Conservation (phyloP, 2,329 filamentous ascomycete genomes). For the Aspergillus arachidicola region DNA sequence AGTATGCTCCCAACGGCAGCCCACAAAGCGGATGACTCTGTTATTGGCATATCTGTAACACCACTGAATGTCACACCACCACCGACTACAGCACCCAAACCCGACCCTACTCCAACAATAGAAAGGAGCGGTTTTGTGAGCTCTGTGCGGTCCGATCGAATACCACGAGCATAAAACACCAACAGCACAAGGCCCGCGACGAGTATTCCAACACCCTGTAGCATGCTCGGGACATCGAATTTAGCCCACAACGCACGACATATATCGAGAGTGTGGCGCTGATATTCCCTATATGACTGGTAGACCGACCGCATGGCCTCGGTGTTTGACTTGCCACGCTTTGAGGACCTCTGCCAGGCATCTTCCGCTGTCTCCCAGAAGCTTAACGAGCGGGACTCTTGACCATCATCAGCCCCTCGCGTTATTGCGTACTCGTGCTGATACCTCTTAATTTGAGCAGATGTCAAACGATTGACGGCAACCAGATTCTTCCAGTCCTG, state of each 20-base stretch:
- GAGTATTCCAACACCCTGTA: slow-evolving; percentile 74
- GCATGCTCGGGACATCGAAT: slow-evolving; percentile 87
- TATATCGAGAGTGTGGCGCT: slow-evolving; percentile 73
- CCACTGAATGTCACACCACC: slow-evolving; percentile 23
- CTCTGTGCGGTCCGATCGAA: slow-evolving; percentile 56
- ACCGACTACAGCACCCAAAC: slow-evolving; percentile 43
- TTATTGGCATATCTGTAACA: slow-evolving; percentile 30
- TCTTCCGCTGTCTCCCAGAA: slow-evolving; percentile 65
- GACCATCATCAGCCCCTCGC: slow-evolving; percentile 66
- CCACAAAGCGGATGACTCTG: slow-evolving; percentile 42
- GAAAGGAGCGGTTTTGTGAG: slow-evolving; percentile 57
- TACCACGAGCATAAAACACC: slow-evolving; percentile 69
- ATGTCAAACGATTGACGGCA: slow-evolving; percentile 72
- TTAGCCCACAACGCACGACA: slow-evolving; percentile 88
- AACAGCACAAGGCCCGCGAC: slow-evolving; percentile 68
- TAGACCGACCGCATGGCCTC: slow-evolving; percentile 49
- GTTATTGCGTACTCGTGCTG: slow-evolving; percentile 79
- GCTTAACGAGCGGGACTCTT: slow-evolving; percentile 57
- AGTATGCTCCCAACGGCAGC: slow-evolving; percentile 50
- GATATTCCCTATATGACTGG: slow-evolving; percentile 70
- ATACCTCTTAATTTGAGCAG: slow-evolving; percentile 87
- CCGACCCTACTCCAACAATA: slow-evolving; percentile 53
- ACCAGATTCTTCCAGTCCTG: slow-evolving; percentile 77
- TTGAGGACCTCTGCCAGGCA: slow-evolving; percentile 51
- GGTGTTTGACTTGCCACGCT: slow-evolving; percentile 39